phyloP scores from a whole-genome alignment of 2,329 filamentous ascomycete species.

The Colletotrichum noveboracense region DNA sequence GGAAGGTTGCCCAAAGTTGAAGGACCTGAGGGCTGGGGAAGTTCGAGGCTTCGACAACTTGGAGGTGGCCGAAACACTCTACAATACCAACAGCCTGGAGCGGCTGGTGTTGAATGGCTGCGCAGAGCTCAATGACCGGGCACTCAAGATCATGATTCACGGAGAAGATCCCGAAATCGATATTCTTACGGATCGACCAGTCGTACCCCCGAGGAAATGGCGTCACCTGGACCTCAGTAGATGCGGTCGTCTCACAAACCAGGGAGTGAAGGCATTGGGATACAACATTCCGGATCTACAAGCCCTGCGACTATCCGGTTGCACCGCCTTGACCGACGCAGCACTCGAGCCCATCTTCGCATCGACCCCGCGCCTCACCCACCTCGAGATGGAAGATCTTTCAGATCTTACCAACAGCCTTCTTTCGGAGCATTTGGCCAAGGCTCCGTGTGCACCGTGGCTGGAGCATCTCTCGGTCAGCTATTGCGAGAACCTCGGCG shows the following conservation, averaged over 20 bases:
- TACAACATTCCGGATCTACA: conserved; percentile 80
- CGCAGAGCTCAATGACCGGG: conserved; percentile 76
- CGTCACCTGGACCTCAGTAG: conserved; percentile 86
- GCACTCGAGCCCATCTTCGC: conserved; percentile 75
- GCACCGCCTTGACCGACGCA: conserved; percentile 74
- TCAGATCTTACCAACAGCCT: conserved; percentile 76
- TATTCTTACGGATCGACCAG: conserved; percentile 75
- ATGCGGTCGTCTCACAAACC: conserved; percentile 75
- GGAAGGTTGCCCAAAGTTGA: conserved; percentile 73
- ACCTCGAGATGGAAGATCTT: conserved; percentile 90
- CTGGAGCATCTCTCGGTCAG: conserved; percentile 86
- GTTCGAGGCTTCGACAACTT: conserved; percentile 79
- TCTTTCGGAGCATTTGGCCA: conserved; percentile 74
- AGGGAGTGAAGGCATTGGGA: conserved; percentile 73
- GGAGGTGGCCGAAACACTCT: conserved; percentile 75
- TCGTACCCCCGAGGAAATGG: conserved; percentile 78
- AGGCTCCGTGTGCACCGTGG: conserved; percentile 72
- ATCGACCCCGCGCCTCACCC: conserved; percentile 78
- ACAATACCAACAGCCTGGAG: conserved; percentile 81
- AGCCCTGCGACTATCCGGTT: conserved; percentile 83
- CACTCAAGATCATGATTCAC: conserved; percentile 75
- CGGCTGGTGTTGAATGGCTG: conserved; percentile 84
- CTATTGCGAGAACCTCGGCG: conserved; percentile 86
- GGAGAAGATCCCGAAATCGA: conserved; percentile 81
- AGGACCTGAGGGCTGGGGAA: conserved; percentile 82